Evolutionary conservation across 2,329 filamentous ascomycete species (phyloP).

Genomic region (Orbilia brochopaga): DNA sequence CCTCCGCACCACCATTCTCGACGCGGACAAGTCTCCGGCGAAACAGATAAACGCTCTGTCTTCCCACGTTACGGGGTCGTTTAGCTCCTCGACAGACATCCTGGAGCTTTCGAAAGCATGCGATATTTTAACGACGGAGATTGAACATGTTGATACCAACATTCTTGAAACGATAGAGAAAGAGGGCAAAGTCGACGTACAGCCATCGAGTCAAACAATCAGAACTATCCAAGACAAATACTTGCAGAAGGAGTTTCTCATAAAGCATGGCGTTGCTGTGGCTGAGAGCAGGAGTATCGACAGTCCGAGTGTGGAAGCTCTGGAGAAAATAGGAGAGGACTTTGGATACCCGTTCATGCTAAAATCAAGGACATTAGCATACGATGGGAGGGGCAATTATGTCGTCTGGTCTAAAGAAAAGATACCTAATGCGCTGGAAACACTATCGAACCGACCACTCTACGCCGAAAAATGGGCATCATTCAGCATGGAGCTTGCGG

Average conservation of each 20-base stretch:
- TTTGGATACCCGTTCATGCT: slow-evolving; percentile 89
- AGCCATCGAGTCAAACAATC: slow-evolving; percentile 85
- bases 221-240: slow-evolving; percentile 93
- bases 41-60: slow-evolving; percentile 81
- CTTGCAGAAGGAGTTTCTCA: slow-evolving; percentile 81
- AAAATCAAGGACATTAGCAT: slow-evolving; percentile 87
- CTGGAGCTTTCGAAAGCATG: slow-evolving; percentile 75
- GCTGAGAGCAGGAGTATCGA: slow-evolving; percentile 71
- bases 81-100: slow-evolving; percentile 81
- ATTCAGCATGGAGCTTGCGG: slow-evolving; percentile 85
- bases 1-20: slow-evolving; percentile 78
- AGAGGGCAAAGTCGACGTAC: slow-evolving; percentile 68
- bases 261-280: slow-evolving; percentile 71
- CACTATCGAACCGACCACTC: slow-evolving; percentile 72
- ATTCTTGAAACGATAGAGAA: slow-evolving; percentile 80
- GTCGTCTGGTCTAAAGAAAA: slow-evolving; percentile 67
- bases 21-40: slow-evolving; percentile 76
- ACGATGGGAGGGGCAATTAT: slow-evolving; percentile 84
- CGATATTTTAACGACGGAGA: slow-evolving; percentile 89
- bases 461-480: slow-evolving; percentile 91
- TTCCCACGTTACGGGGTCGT: slow-evolving; percentile 81
- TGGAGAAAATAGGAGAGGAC: slow-evolving; percentile 68
- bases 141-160: slow-evolving; percentile 91
- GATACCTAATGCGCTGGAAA: slow-evolving; percentile 70
- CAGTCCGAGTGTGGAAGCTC: slow-evolving; percentile 64